A percentile compares a stretch with the other conserved stretches of the same genome.
Evolutionary conservation across 306 rosid genomes (phyloP).

Genomic region (Quercus parvula): DNA sequence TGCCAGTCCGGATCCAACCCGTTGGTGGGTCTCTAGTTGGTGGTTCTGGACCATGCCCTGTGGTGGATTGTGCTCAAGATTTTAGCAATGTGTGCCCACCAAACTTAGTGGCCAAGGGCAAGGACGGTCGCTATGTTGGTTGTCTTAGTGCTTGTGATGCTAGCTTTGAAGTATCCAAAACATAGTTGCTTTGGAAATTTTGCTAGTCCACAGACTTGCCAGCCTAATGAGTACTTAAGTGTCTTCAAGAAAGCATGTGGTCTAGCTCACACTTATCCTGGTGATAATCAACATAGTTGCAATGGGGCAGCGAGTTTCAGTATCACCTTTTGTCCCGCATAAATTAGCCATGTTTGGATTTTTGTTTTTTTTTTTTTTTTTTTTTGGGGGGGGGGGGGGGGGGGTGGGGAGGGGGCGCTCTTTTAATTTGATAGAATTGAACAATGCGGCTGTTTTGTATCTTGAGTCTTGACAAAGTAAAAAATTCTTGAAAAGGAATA

Average conservation of each 20-base stretch:
- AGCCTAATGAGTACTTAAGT: neutral
- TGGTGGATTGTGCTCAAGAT: constrained; percentile 18
- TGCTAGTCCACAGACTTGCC: constrained; percentile 9
- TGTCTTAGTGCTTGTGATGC: constrained; percentile 37
- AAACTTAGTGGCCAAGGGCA: neutral
- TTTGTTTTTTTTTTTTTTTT: too few species aligned
- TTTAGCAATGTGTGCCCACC: constrained; percentile 23
- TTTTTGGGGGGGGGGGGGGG: too few species aligned
- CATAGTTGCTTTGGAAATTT: constrained; percentile 24
- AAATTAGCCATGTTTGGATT: too few species aligned
- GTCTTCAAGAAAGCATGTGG: constrained; percentile 20
- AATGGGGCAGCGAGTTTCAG: too few species aligned
- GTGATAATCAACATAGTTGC: too few species aligned
- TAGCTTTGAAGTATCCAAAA: constrained; percentile 7
- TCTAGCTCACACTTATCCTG: constrained; percentile 12
- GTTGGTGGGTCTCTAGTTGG: constrained; percentile 27
- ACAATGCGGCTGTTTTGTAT: too few species aligned
- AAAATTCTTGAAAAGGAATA: too few species aligned
- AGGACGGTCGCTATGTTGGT: constrained; percentile 15
- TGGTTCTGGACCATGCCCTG: constrained; percentile 27
- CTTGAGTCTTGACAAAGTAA: too few species aligned
- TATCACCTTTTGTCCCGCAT: too few species aligned
- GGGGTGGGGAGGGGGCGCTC: too few species aligned
- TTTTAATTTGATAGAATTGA: too few species aligned
- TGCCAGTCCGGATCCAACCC: constrained; percentile 23